Conservation (phyloP, 768 basidiomycete genomes). For the Chalciporus sphaerocephalus region DNA sequence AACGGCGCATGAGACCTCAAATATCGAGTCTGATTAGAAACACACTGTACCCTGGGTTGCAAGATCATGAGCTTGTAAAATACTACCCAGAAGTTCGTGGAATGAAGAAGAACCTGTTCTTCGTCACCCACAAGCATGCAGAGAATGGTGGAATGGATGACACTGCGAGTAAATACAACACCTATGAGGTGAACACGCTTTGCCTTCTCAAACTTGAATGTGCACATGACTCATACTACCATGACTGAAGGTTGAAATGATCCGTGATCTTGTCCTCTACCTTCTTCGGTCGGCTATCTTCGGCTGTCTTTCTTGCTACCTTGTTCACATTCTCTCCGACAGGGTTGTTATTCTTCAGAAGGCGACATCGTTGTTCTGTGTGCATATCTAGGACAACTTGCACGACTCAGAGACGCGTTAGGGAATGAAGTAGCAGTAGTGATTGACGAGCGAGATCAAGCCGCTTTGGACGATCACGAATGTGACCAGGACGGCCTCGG, state of each 20-base stretch:
- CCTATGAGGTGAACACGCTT: conserved; percentile 61
- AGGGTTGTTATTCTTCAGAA: conserved; percentile 43
- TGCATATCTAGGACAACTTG: conserved; percentile 50
- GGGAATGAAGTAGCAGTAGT: conserved; percentile 50
- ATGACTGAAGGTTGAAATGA: conserved; percentile 40
- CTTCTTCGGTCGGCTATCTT: conserved; percentile 35
- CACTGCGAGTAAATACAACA: conserved; percentile 62
- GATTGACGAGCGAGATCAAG: conserved; percentile 67
- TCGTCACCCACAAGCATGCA: conserved; percentile 55
- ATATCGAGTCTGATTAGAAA: conserved; percentile 59
- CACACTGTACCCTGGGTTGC: conserved; percentile 57
- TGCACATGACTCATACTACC: conserved; percentile 1
- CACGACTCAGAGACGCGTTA: conserved; percentile 41
- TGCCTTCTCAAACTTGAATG: neutral
- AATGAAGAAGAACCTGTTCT: conserved; percentile 60
- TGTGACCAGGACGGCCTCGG: conserved; percentile 33
- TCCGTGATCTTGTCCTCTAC: conserved; percentile 50
- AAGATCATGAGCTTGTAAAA: conserved; percentile 52
- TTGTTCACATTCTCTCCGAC: conserved; percentile 26
- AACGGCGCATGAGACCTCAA: conserved; percentile 69
- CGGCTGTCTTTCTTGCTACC: neutral
- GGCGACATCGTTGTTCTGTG: conserved; percentile 55
- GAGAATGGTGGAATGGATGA: conserved; percentile 62
- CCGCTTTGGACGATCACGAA: conserved; percentile 52
- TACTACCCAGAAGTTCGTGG: conserved; percentile 57